Evolutionary conservation across 345 rosid genomes (phyloP), one percentile per base, ranked within the genome.

Genomic region (Bruguiera gymnorhiza): DNA sequence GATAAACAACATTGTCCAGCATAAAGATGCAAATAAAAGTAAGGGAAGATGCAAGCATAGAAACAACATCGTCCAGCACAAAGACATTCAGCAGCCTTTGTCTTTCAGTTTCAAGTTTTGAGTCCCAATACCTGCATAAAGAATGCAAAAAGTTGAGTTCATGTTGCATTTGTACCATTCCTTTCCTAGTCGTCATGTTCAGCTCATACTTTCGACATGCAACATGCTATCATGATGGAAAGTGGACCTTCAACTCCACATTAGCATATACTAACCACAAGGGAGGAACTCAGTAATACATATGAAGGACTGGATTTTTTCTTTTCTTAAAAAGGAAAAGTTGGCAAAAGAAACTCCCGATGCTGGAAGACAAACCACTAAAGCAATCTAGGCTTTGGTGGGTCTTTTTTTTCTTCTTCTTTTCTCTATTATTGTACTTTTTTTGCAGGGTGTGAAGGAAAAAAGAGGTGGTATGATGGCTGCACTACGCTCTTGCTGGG

Each of bases 81-180:
- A 93, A 88, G 64, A 80, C 83, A 62, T 73, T 76, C 37, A 93
- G 73, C 73, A 93, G 91, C 70, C 91, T 86, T 72, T 82, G 96
- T 80, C 98, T 84, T 75, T 93, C 96, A 59, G 89, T 89, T 70
- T 81, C 91, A 60, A 93, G 93, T 81, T 90, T 89, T 13, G 97
- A 91, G 80, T 87, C 91, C 98, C 98, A 91, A 81, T 86, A 89
- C 67, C 98, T 82, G 87, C 81, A 79, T 34, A 73, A 8, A n/a
- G 64, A 53, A 63, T 55, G 16, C 48, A n/a, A 3, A 72, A 67
- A 29, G 21, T 26, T 70, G 70, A 64, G 62, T 26, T 34, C 56
- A 21, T 5, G 6, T 59, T 21, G 4, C 24, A 23, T 20, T 21
- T 24, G 2, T 32, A 23, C 48, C 53, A 15, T 26, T 50, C 36